Conservation (phyloP, 2,329 filamentous ascomycete species). For the Alternaria metachromatica region DNA sequence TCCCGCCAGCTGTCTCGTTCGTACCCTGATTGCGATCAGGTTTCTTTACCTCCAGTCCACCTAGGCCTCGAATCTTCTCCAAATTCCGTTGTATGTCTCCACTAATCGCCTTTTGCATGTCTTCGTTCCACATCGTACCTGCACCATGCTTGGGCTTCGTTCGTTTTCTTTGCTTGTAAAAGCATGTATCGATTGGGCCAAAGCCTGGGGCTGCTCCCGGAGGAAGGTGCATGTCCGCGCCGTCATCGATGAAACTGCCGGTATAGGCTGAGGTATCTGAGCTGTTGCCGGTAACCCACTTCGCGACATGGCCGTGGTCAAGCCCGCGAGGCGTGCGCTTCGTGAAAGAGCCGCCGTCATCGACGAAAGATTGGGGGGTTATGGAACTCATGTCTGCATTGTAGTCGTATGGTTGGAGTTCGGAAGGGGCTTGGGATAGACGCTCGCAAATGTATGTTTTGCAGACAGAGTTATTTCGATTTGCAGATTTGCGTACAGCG, state of each 20-base stretch:
- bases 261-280: constrained; percentile 24
- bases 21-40: background rate
- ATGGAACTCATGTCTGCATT: constrained; percentile 19
- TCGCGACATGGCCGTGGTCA: constrained; percentile 7
- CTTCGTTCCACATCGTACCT: constrained; percentile 22
- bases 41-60: constrained; percentile 13
- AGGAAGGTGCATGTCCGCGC: constrained; percentile 25
- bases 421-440: background rate
- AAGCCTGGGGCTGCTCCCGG: constrained; percentile 14
- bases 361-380: constrained; percentile 28
- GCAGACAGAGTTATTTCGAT: background rate
- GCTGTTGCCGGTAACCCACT: constrained; percentile 17
- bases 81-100: constrained; percentile 32
- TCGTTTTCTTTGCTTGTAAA: constrained; percentile 22
- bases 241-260: constrained; percentile 40
- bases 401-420: background rate
- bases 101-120: constrained; percentile 28
- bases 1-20: background rate
- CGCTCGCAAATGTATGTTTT: background rate
- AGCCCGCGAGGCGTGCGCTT: constrained; percentile 20
- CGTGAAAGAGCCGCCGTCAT: constrained; percentile 30
- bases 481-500: constrained; percentile 1
- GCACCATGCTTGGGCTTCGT: background rate
- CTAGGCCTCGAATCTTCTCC: constrained; percentile 12
- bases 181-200: constrained; percentile 17